Conservation (phyloP, 345 rosid genomes). For the Hibiscus mutabilis region DNA sequence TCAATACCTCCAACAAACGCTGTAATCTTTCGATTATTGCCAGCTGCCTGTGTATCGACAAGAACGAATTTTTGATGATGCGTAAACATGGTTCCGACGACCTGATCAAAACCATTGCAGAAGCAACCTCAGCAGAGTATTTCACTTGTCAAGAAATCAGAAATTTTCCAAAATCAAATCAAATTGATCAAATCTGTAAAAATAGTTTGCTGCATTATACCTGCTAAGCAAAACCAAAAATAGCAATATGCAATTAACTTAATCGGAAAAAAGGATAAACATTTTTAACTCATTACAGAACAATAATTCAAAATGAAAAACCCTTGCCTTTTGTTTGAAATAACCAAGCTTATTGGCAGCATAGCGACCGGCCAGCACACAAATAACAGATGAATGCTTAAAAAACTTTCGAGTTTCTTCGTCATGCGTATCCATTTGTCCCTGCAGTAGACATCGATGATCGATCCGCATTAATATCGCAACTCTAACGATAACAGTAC, state of each 20-base stretch:
- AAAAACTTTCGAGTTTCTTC: slow-evolving; percentile 87
- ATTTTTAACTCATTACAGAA: neutral
- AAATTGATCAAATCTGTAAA: no score
- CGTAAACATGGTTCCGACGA: slow-evolving; percentile 82
- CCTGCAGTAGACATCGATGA: slow-evolving; percentile 37
- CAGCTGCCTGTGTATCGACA: slow-evolving; percentile 76
- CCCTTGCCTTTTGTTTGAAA: slow-evolving; percentile 69
- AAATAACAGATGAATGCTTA: slow-evolving; percentile 85
- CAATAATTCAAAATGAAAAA: neutral
- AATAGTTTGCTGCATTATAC: no score
- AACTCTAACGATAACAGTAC: neutral
- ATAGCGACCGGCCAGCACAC: slow-evolving; percentile 81
- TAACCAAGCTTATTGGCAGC: slow-evolving; percentile 75
- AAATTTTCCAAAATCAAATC: no score
- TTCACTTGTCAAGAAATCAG: no score
- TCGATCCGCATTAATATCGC: neutral
- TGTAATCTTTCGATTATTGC: slow-evolving; percentile 67
- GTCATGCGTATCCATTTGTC: slow-evolving; percentile 88
- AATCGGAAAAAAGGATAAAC: neutral
- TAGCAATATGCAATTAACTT: no score
- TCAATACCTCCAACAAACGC: slow-evolving; percentile 93
- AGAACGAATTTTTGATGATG: slow-evolving; percentile 92
- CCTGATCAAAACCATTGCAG: slow-evolving; percentile 32
- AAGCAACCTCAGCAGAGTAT: slow-evolving; percentile 10
- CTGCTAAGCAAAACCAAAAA: no score